Conservation (phyloP, 768 basidiomycete genomes). For the Lentinus brumalis region DNA sequence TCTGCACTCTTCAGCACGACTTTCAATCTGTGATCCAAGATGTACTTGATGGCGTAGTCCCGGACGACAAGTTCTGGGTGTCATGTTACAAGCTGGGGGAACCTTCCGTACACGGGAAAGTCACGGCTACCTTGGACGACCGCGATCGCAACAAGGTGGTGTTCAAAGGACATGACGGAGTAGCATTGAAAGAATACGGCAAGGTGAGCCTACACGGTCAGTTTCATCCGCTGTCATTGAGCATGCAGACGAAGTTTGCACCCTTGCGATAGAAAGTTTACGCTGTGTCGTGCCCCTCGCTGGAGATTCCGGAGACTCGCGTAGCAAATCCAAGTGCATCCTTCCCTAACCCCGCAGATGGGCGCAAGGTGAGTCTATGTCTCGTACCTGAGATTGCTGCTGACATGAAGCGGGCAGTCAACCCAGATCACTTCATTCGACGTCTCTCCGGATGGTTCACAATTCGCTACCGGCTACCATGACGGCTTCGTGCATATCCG, state of each 20-base stretch:
- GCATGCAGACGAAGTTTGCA: conserved; percentile 4
- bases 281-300: conserved; percentile 46
- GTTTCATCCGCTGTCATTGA: background rate
- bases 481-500: conserved; percentile 60
- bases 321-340: conserved; percentile 54
- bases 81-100: conserved; percentile 64
- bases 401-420: conserved; percentile 31
- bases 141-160: conserved; percentile 50
- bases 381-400: background rate
- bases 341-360: conserved; percentile 49
- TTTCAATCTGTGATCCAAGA: conserved; percentile 64
- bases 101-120: conserved; percentile 65
- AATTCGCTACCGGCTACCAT: conserved; percentile 61
- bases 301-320: conserved; percentile 49
- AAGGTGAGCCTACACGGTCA: conserved; percentile 33
- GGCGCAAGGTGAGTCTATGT: conserved; percentile 27
- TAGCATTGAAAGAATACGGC: conserved; percentile 41
- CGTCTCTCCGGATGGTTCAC: conserved; percentile 57
- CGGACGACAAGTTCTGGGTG: conserved; percentile 69
- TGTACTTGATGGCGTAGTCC: conserved; percentile 56
- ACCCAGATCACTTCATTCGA: conserved; percentile 66
- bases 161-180: conserved; percentile 49
- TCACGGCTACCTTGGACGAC: conserved; percentile 55
- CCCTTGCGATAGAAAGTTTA: conserved; percentile 36
- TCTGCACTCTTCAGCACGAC: conserved; percentile 61